Conservation (phyloP, 2,329 filamentous ascomycete genomes). For the Sporothrix humicola region DNA sequence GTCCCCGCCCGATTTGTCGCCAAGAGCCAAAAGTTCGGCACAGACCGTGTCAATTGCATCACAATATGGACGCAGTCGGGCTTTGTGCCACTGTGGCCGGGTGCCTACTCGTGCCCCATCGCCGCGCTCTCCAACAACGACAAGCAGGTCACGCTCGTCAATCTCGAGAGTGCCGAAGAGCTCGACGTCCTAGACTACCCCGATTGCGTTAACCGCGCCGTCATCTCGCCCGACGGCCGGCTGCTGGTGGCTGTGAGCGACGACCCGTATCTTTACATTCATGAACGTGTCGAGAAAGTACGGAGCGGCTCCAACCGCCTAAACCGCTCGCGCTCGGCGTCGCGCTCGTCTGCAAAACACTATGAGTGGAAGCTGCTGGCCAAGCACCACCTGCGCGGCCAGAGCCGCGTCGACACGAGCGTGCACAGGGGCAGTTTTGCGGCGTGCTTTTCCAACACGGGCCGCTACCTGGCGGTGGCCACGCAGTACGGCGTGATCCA, state of each 20-base stretch:
- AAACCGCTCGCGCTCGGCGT: constrained; percentile 34
- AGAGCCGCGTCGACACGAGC: constrained; percentile 59
- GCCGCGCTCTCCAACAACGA: constrained; percentile 89
- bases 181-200: constrained; percentile 75
- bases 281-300: constrained; percentile 59
- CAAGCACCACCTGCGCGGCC: constrained; percentile 63
- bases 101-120: constrained; percentile 60
- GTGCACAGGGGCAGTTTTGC: constrained; percentile 74
- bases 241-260: constrained; percentile 86
- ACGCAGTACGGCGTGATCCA: constrained; percentile 83
- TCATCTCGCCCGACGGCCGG: constrained; percentile 88
- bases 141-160: constrained; percentile 83
- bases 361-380: constrained; percentile 59
- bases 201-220: constrained; percentile 88
- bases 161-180: constrained; percentile 67
- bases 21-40: constrained; percentile 61
- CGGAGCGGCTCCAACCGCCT: constrained; percentile 33
- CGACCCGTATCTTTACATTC: constrained; percentile 84
- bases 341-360: constrained; percentile 33
- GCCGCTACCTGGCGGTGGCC: constrained; percentile 73
- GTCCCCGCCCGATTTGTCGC: constrained; percentile 44
- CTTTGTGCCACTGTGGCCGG: constrained; percentile 41
- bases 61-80: constrained; percentile 65
- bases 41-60: constrained; percentile 69
- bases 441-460: constrained; percentile 75